These are phyloP conservation scores for Sambucus nigra DNA, from an alignment of 129 eudicot genomes.

Conservation along the genomic window DNA sequence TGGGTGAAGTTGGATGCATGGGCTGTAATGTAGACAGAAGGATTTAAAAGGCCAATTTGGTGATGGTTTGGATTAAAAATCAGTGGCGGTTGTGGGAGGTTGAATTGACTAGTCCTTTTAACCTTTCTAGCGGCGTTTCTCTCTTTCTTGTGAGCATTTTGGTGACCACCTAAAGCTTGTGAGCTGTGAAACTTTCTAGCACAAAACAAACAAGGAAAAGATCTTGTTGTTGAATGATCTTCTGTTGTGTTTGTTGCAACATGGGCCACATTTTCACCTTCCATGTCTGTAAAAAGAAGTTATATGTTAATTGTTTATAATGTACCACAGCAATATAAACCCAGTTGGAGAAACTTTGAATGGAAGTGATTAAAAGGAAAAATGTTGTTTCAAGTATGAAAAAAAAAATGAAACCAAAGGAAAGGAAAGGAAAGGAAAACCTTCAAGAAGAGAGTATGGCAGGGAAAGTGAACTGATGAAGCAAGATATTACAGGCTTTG, in stretches of 20 bases:
- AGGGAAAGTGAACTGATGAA: background rate
- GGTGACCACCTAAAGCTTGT: conserved; percentile 87
- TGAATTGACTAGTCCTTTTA: conserved; percentile 32
- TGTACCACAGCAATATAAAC: too few relatives aligned
- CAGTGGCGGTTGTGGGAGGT: conserved; percentile 42
- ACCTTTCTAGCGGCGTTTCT: conserved; percentile 59
- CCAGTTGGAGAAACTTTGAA: too few relatives aligned
- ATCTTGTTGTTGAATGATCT: conserved; percentile 24
- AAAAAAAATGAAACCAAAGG: background rate
- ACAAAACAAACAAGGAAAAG: conserved; percentile 68
- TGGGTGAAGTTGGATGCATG: conserved; percentile 55
- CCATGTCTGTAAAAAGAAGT: conserved; percentile 32
- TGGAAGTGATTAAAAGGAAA: too few relatives aligned
- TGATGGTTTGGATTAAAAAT: conserved; percentile 46
- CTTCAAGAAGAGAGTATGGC: conserved; percentile 10
- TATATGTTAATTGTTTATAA: background rate
- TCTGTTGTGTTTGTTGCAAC: conserved; percentile 21
- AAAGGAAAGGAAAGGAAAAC: background rate
- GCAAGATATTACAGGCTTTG: conserved; percentile 6
- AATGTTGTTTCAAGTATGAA: too few relatives aligned
- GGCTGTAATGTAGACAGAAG: conserved; percentile 43
- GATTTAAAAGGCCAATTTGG: conserved; percentile 39
- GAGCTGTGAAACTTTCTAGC: conserved; percentile 81
- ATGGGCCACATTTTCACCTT: conserved; percentile 29
- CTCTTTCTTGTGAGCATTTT: conserved; percentile 89